These are phyloP conservation scores for Sclerotinia glacialis DNA, from an alignment of 2,329 filamentous ascomycete genomes.

Conservation along the genomic window DNA sequence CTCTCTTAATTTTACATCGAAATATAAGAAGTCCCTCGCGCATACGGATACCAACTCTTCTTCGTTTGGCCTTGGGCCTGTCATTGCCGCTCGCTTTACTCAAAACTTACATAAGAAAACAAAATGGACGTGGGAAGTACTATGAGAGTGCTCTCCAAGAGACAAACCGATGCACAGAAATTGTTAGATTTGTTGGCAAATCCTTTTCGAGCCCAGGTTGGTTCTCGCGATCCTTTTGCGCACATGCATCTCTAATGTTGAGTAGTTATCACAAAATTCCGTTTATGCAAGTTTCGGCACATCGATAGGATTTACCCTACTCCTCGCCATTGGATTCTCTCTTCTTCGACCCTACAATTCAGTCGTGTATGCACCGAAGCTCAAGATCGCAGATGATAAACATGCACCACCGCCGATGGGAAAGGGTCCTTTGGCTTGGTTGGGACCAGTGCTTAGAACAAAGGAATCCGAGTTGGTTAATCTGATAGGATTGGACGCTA, in stretches of 20 bases:
- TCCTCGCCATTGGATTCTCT: slow-evolving; percentile 79
- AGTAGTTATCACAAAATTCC: slow-evolving; percentile 48
- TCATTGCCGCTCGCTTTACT: slow-evolving; percentile 36
- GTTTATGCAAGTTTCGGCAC: slow-evolving; percentile 77
- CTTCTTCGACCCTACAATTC: slow-evolving; percentile 87
- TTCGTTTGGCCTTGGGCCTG: slow-evolving; percentile 35
- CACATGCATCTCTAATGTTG: slow-evolving; percentile 22
- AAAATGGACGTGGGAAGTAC: slow-evolving; percentile 28
- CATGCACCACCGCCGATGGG: slow-evolving; percentile 84
- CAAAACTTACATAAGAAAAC: neutral
- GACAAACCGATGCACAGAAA: slow-evolving; percentile 29
- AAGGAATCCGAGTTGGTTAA: slow-evolving; percentile 74
- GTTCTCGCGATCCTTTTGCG: slow-evolving; percentile 5
- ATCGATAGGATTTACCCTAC: slow-evolving; percentile 70
- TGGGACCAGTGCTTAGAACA: slow-evolving; percentile 72
- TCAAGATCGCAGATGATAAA: slow-evolving; percentile 87
- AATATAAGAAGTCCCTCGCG: neutral
- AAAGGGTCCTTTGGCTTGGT: slow-evolving; percentile 85
- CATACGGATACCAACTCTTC: slow-evolving; percentile 15
- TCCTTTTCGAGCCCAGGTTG: slow-evolving; percentile 34
- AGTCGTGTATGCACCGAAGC: slow-evolving; percentile 88
- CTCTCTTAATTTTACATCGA: neutral
- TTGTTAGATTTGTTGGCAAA: slow-evolving; percentile 37
- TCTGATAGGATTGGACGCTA: slow-evolving; percentile 87
- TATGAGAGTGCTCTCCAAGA: slow-evolving; percentile 26